Evolutionary conservation across 148 eudicot genomes (phyloP), one percentile per base, ranked within the genome.

Genomic region (Dianthus caryophyllus): DNA sequence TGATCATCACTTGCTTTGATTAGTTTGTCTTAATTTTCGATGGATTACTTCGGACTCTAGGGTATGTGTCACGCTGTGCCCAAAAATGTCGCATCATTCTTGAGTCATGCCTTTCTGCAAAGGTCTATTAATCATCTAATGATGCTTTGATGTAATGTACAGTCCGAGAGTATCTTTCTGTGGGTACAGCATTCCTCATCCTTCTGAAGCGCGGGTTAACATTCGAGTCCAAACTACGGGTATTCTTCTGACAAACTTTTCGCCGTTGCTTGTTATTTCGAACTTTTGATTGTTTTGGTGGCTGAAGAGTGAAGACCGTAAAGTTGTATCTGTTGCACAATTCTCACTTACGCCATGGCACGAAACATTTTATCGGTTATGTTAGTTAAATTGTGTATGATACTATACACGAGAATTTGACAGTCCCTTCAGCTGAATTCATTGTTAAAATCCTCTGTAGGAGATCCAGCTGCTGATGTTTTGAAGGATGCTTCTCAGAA

Each of bases 151-250:
- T 70, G 31, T 44, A n/a, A 74, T 8, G 58, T 83, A 80, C 95
- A 93, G 98, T 68, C 96, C 98, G 26, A 74, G 96, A 72, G 96
- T 89, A 18, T 68, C 91, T 25, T 79, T 87, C 60, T 89, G 91
- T 46, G 96, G 95, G 39, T 93, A 93, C 84, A 93, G 96, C 88
- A 89, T 89, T 75, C 96, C 98, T 51, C 98, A 93, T 70, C 96
- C 98, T 56, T 80, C 98, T 17, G 96, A 93, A 81, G 91, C 96
- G 57, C 79, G 78, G 36, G 96, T 93, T 36, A 93, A 93, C 64
- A 77, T 93, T 76, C 80, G 91, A 82, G 91, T 93, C 64, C 98
- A 93, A 74, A 93, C 98, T 30, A 89, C 98, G 41, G 96, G 98
- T 93, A 81, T 38, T 46, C 31, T 4, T 13, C 2, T 21, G 24